Conservation (phyloP, 805 yeast genomes). For the Wickerhamomyces rabaulensis region DNA sequence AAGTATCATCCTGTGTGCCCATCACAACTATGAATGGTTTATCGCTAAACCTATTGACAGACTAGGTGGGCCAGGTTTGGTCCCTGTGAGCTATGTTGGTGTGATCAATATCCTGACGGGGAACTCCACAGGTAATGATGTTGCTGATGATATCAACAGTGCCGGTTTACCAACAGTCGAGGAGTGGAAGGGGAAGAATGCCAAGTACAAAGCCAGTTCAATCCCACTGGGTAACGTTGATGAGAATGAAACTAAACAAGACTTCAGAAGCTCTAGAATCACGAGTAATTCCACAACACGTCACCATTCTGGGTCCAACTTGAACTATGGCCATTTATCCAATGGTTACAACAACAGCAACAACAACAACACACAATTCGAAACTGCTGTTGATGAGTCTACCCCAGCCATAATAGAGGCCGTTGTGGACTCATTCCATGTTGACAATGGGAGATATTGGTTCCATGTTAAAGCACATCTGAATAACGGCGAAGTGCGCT, state of each 20-base stretch:
- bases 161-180: constrained; percentile 87
- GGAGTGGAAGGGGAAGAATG: constrained; percentile 90
- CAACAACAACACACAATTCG: constrained; percentile 1
- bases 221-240: constrained; percentile 64
- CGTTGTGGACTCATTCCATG: constrained; percentile 71
- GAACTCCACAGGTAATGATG: constrained; percentile 48
- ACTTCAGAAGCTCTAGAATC: constrained; percentile 5
- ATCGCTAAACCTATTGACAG: constrained; percentile 95
- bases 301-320: not conserved
- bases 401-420: constrained; percentile 36
- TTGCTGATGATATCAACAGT: constrained; percentile 50
- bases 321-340: not conserved
- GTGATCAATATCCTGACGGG: constrained; percentile 72
- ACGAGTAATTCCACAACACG: constrained; percentile 2
- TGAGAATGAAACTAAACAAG: constrained; percentile 15
- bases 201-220: constrained; percentile 87
- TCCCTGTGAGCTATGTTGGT: constrained; percentile 87
- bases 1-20: constrained; percentile 89
- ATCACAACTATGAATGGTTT: constrained; percentile 95
- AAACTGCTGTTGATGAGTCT: constrained; percentile 2
- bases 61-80: constrained; percentile 94
- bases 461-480: constrained; percentile 66
- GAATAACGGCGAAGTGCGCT: constrained; percentile 62
- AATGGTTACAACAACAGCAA: constrained; percentile 4
- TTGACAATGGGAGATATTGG: constrained; percentile 87